Percentiles rank a stretch among this genome's conserved stretches.
Conservation (phyloP, 2,329 filamentous ascomycete genomes). For the Aspergillus hortae region DNA sequence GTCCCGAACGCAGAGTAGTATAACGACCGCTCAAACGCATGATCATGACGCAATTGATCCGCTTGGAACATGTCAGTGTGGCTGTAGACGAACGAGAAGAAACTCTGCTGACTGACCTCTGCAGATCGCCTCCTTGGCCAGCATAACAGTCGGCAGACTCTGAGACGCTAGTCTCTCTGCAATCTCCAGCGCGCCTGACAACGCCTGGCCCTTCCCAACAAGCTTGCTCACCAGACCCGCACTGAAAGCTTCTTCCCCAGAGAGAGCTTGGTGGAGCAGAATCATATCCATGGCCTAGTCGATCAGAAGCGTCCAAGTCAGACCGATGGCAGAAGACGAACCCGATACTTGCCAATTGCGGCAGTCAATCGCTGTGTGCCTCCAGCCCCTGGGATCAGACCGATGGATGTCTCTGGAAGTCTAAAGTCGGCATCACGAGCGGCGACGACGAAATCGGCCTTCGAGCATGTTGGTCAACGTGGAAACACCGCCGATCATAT, state of each 20-base stretch:
- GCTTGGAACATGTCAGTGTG: conserved; percentile 1
- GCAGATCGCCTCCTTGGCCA: conserved; percentile 10
- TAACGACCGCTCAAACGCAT: conserved; percentile 4
- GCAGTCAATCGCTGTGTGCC: conserved; percentile 8
- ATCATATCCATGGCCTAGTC: conserved; percentile 10
- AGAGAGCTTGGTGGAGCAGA: conserved; percentile 6
- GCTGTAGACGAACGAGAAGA: neutral
- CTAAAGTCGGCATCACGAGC: neutral
- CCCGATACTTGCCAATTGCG: conserved; percentile 9
- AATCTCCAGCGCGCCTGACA: conserved; percentile 1
- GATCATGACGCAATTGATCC: conserved; percentile 6
- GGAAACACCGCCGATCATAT: neutral
- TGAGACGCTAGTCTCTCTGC: conserved; percentile 3
- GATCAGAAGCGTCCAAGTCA: neutral
- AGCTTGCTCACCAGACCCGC: conserved; percentile 4
- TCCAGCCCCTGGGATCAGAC: conserved; percentile 10
- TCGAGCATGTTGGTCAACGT: neutral
- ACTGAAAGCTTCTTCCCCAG: conserved; percentile 1
- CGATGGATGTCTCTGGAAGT: conserved; percentile 8
- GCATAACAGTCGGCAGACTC: conserved; percentile 3
- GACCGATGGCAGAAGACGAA: neutral
- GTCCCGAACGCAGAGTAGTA: conserved; percentile 10
- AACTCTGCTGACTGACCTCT: neutral
- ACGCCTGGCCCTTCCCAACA: conserved; percentile 1
- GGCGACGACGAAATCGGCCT: conserved; percentile 10